These are phyloP conservation scores for Durio zibethinus DNA, from an alignment of 345 rosid genomes.

Conservation along the genomic window DNA sequence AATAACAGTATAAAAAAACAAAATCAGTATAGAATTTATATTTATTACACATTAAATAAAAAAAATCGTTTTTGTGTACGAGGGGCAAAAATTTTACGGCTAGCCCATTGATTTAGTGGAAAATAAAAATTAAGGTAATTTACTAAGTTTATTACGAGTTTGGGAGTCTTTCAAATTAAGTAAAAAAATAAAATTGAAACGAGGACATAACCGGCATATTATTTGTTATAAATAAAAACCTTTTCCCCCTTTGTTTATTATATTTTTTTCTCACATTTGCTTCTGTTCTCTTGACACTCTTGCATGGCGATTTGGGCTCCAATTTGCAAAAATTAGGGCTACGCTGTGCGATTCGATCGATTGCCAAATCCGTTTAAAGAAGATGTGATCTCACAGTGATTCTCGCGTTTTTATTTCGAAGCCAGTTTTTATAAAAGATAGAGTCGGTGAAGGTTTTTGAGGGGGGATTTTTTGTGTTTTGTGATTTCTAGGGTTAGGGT, in stretches of 20 bases:
- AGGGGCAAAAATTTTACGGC: too few species aligned
- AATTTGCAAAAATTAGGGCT: slow-evolving; percentile 4
- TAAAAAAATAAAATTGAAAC: neutral
- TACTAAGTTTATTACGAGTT: neutral
- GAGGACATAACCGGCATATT: neutral
- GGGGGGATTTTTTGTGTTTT: slow-evolving; percentile 19
- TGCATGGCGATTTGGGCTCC: slow-evolving; percentile 23
- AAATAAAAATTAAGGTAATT: too few species aligned
- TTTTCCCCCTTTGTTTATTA: neutral
- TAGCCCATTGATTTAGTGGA: too few species aligned
- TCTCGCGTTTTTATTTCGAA: slow-evolving; percentile 7
- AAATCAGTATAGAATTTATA: too few species aligned
- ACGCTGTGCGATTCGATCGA: neutral
- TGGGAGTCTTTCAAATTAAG: neutral
- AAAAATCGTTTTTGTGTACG: too few species aligned
- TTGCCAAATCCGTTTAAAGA: neutral
- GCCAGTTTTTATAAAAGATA: neutral
- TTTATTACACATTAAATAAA: too few species aligned
- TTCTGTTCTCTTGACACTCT: neutral
- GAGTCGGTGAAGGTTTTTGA: neutral
- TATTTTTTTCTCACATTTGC: neutral
- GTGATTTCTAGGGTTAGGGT: slow-evolving; percentile 25
- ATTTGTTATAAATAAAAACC: neutral
- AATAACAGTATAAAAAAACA: too few species aligned
- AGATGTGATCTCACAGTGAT: slow-evolving; percentile 34